Evolutionary conservation across 805 yeast species (phyloP), one percentile per base, ranked within the genome.

Genomic region (Huiozyma sinensis): DNA sequence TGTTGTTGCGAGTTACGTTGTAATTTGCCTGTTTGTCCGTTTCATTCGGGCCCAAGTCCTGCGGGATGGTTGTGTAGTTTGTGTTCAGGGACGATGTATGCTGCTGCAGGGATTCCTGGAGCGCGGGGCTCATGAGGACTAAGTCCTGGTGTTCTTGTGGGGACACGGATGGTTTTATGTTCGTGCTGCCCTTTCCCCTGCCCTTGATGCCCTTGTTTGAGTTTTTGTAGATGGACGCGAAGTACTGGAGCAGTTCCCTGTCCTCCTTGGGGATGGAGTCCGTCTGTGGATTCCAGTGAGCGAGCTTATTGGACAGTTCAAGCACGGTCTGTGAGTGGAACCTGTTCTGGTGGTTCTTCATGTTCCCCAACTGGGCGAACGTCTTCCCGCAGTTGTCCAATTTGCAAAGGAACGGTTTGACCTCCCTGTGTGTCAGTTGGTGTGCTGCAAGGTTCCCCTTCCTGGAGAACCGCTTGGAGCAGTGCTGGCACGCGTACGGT

Each of bases 391-490:
- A 89, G 46, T 73, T 71, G 61, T 87, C 95, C 47, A 89, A 70
- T 54, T 76, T 77, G 65, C 97, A 89, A 45, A 75, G 74, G 57
- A 71, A 85, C 6, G 95, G 96, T 55, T 83, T 80, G 45, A 76
- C 68, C 53, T 83, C 79, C 45, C 79, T 80, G 64, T 88, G 97
- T 0, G 95, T 87, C 46, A 85, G 67, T 60, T 72, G 69, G 64
- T 89, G 97, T 3, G 95, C 94, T 28, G 90, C 89, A 52, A 86
- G 71, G 64, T 89, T 89, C 12, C 97, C 97, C 63, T 89, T 85
- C 55, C 95, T 75, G 43, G 95, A 85, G 61, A 89, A 89, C 32
- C 77, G 70, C 47, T 86, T 75, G 24, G 76, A 76, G 63, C 97
- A 89, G 7, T 75, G 64, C 13, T 77, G 79, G 67, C 97, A 89